These are phyloP conservation scores for Suhomyces coccinellae DNA, from an alignment of 1,139 yeast genomes.

Conservation along the genomic window DNA sequence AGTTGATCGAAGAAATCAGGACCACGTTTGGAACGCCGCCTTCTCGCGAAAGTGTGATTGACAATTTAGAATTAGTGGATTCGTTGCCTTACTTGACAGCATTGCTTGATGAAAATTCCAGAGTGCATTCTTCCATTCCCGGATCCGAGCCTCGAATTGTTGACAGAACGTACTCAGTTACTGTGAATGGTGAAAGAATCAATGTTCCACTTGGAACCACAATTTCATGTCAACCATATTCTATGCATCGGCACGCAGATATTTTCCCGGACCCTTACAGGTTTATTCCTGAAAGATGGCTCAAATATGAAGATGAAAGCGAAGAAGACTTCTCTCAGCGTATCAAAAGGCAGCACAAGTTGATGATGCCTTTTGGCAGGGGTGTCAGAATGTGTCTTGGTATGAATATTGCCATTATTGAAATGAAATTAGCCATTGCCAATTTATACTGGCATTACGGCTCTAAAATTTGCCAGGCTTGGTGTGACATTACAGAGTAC, in stretches of 20 bases:
- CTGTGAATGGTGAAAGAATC: constrained; percentile 21
- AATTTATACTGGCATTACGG: constrained; percentile 52
- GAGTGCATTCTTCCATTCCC: constrained; percentile 72
- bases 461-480: constrained; percentile 37
- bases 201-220: constrained; percentile 54
- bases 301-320: constrained; percentile 36
- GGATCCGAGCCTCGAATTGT: constrained; percentile 70
- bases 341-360: constrained; percentile 47
- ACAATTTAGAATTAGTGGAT: constrained; percentile 46
- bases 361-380: constrained; percentile 69
- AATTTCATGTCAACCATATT: constrained; percentile 66
- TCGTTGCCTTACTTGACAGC: constrained; percentile 57
- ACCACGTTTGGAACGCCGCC: constrained; percentile 32
- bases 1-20: constrained; percentile 45
- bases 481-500: constrained; percentile 40
- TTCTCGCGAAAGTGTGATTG: constrained; percentile 26
- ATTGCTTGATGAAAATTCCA: constrained; percentile 54
- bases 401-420: constrained; percentile 65
- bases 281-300: constrained; percentile 67
- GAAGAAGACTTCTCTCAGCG: constrained; percentile 35
- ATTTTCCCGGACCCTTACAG: constrained; percentile 52
- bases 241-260: constrained; percentile 53
- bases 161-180: constrained; percentile 24
- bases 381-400: constrained; percentile 80
- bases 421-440: constrained; percentile 60